Base-by-base conservation (phyloP, 345 rosid species). In the Gossypium mustelinum region DNA sequence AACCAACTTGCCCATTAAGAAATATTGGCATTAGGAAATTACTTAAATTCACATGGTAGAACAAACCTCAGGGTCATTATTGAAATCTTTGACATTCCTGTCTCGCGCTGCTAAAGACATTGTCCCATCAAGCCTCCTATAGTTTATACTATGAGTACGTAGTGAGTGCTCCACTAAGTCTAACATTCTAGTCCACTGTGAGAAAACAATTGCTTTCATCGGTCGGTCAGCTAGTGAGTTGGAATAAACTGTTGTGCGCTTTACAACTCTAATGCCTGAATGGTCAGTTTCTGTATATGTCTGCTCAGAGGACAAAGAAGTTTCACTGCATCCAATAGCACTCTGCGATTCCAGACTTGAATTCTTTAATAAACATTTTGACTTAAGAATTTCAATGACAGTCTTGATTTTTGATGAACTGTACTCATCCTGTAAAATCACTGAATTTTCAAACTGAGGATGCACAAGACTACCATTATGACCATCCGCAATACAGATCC, bases 171-270 rank as follows among this genome's bases (percentile, higher is more conserved):
- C 92, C 62, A 94, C 87, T 81, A 92, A 76, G 86, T 94, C 88
- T 79, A 94, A 83, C 98, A 94, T 94, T 57, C 92, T 80, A 56
- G 97, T 94, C 97, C 98, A 94, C 79, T 94, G 98, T 47, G 97
- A 89, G 86, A 94, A 94, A 75, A 94, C 75, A 67, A 94, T 92
- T 43, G 97, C 75, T 83, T 94, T 94, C 68, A 86, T 75, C 22
- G 97, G 92, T 66, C 81, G 86, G 65, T 64, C 81, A 55, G 67
- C 78, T 11, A 81, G 81, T 73, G 78, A 50, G 75, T 67, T 78
- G 41, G 87, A 79, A 61, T 56, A 64, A 69, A 81, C 72, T 12
- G 79, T 84, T 51, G 86, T 79, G 79, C 70, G 79, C 81, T 81
- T 79, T 65, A 80, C 72, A 62, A 75, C 86, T 80, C 78, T 75